Conservation (phyloP, 2,329 filamentous ascomycete species). For the Scedosporium aurantiacum region DNA sequence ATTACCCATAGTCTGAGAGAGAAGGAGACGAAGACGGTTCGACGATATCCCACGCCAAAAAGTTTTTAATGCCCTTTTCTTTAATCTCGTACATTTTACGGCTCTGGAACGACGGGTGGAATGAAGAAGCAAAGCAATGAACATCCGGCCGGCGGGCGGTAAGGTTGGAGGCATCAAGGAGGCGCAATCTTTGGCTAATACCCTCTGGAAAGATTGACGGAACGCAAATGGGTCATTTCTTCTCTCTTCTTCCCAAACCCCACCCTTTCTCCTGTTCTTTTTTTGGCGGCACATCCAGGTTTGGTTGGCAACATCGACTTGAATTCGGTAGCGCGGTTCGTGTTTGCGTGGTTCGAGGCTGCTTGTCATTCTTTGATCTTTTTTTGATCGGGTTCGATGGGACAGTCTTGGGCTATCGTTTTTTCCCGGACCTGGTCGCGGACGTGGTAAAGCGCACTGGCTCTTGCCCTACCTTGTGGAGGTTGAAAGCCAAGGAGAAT, state of each 20-base stretch:
- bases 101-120: conserved; percentile 2
- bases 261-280: background rate
- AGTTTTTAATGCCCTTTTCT: background rate
- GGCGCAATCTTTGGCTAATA: conserved; percentile 5
- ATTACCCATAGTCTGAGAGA: background rate
- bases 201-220: conserved; percentile 4
- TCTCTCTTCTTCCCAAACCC: background rate
- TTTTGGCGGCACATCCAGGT: background rate
- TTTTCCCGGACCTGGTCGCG: too few relatives aligned
- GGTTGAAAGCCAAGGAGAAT: background rate
- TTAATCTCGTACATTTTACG: background rate
- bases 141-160: conserved; percentile 4
- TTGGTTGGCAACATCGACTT: background rate
- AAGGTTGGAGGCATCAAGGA: background rate
- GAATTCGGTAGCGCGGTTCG: background rate
- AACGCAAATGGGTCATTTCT: background rate
- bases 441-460: too few relatives aligned
- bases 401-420: too few relatives aligned
- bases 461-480: too few relatives aligned
- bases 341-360: too few relatives aligned
- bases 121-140: background rate
- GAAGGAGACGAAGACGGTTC: background rate
- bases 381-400: too few relatives aligned
- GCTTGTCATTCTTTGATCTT: too few relatives aligned
- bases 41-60: background rate